phyloP scores from a whole-genome alignment of 306 rosid species.

The Psophocarpus tetragonolobus region DNA sequence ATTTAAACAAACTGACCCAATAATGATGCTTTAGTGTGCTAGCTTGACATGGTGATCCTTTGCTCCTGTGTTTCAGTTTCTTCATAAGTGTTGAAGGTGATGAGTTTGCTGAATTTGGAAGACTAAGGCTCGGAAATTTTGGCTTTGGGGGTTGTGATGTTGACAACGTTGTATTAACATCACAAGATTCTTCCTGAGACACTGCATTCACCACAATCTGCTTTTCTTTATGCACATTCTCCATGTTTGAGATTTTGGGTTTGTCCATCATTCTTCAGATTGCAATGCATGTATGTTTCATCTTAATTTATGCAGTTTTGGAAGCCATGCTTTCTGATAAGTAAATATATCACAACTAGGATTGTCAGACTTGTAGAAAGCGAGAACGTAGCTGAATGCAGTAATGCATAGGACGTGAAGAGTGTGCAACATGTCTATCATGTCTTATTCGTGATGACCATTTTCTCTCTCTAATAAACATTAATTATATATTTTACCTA shows the following conservation, averaged over 20 bases:
- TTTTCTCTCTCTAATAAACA: slow-evolving; percentile 24
- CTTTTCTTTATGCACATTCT: slow-evolving; percentile 52
- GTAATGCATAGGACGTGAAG: neutral
- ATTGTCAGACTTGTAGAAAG: slow-evolving; percentile 21
- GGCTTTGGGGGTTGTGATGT: slow-evolving; percentile 55
- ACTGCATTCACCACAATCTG: slow-evolving; percentile 72
- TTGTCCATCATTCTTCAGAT: neutral
- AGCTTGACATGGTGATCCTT: slow-evolving; percentile 36
- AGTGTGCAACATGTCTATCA: slow-evolving; percentile 43
- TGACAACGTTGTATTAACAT: neutral
- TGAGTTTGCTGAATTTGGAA: slow-evolving; percentile 66
- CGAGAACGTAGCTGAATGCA: neutral
- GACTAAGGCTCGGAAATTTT: slow-evolving; percentile 66
- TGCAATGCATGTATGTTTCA: neutral
- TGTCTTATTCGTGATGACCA: slow-evolving; percentile 48
- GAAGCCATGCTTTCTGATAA: neutral
- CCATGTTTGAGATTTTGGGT: slow-evolving; percentile 27
- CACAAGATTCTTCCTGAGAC: slow-evolving; percentile 47
- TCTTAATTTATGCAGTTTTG: neutral
- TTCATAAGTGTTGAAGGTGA: slow-evolving; percentile 46
- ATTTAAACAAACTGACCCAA: too few species aligned
- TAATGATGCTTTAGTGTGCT: slow-evolving; percentile 27
- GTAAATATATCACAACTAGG: slow-evolving; percentile 21
- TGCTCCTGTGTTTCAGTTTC: slow-evolving; percentile 44
- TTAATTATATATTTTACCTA: slow-evolving; percentile 8